phyloP scores from a whole-genome alignment of 2,329 filamentous ascomycete species.

The Neofusicoccum cordaticola region DNA sequence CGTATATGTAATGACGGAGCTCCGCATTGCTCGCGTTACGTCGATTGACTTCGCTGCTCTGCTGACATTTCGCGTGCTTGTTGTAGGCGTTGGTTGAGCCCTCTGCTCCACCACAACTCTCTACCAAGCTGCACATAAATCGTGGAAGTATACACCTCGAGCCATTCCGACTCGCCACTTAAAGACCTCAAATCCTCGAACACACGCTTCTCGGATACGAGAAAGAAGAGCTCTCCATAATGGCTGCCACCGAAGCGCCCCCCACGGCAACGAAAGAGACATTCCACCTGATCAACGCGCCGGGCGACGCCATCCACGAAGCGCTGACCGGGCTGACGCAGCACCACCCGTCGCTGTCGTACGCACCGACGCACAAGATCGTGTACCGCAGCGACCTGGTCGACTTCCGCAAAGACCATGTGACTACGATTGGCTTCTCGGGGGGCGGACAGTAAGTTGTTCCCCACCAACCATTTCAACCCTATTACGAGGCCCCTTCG shows the following conservation, averaged over 20 bases:
- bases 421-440: conserved; percentile 37
- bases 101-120: too few species aligned
- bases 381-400: conserved; percentile 34
- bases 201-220: neutral
- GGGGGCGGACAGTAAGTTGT: conserved; percentile 30
- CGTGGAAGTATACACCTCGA: too few species aligned
- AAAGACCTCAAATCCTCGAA: too few species aligned
- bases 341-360: conserved; percentile 33
- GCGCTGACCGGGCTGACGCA: conserved; percentile 33
- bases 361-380: conserved; percentile 35
- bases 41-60: too few species aligned
- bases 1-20: neutral
- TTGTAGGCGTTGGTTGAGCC: too few species aligned
- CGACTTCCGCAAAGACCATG: conserved; percentile 29
- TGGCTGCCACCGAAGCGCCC: neutral
- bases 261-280: conserved; percentile 23
- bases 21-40: neutral
- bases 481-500: neutral
- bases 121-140: too few species aligned
- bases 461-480: neutral
- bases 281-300: conserved; percentile 38
- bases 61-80: too few species aligned
- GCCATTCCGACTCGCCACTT: too few species aligned
- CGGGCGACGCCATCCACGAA: conserved; percentile 34
- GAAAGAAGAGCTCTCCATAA: neutral